Conservation (phyloP, 495 filamentous ascomycete genomes). For the Xylaria bambusicola region DNA sequence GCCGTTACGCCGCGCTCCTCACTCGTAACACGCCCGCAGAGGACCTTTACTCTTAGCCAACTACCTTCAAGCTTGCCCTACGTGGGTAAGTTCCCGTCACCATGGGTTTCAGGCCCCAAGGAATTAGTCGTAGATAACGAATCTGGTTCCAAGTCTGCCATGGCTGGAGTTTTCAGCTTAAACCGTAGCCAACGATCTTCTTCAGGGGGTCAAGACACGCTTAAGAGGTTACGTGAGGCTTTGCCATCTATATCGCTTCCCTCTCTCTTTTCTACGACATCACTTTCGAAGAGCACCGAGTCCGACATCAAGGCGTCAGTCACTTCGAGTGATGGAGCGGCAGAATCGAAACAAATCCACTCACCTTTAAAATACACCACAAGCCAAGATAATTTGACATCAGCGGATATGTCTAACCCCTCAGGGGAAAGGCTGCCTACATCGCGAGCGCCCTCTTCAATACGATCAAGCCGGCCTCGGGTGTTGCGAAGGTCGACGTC, state of each 20-base stretch:
- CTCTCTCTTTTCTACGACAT: constrained; percentile 48
- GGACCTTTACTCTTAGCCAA: constrained; percentile 35
- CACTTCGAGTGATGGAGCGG: constrained; percentile 14
- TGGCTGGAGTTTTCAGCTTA: constrained; percentile 41
- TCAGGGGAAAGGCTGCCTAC: constrained; percentile 14
- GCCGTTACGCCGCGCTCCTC: not conserved
- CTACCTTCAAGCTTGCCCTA: constrained; percentile 28
- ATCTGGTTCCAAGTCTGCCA: constrained; percentile 33
- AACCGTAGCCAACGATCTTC: constrained; percentile 39
- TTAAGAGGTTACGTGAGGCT: constrained; percentile 50
- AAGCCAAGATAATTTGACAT: not conserved
- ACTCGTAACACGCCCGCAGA: constrained; percentile 21
- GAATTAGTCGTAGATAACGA: constrained; percentile 39
- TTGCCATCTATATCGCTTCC: constrained; percentile 58
- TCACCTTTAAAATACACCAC: constrained; percentile 27
- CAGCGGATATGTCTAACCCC: not conserved
- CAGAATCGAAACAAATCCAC: constrained; percentile 29
- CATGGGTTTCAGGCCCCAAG: constrained; percentile 55
- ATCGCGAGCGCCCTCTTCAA: constrained; percentile 33
- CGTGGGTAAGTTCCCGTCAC: constrained; percentile 42
- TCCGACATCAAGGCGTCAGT: constrained; percentile 21
- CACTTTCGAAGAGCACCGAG: constrained; percentile 23
- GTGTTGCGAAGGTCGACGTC: constrained; percentile 65
- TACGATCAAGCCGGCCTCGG: constrained; percentile 26
- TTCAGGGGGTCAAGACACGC: constrained; percentile 45